Evolutionary conservation across 1,284 basidiomycete species (phyloP).

Genomic region (Cutaneotrichosporon curvatum): DNA sequence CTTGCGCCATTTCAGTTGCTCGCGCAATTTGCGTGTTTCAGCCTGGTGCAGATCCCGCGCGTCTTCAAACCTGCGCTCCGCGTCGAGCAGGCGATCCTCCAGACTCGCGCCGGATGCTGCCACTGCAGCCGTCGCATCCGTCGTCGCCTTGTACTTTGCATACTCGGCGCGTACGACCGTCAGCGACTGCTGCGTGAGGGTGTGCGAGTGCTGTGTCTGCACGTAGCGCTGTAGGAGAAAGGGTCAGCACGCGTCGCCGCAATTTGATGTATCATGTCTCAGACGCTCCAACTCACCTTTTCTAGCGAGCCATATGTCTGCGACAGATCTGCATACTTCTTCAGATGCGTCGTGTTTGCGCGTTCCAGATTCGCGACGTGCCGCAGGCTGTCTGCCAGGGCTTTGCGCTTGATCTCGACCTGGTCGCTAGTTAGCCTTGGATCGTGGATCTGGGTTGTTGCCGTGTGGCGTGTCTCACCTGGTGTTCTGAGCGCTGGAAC

Average conservation of each 20-base stretch:
- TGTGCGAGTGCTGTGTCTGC: constrained; percentile 54
- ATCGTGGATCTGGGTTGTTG: too few species aligned
- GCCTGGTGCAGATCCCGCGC: constrained; percentile 71
- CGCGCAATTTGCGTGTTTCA: constrained; percentile 61
- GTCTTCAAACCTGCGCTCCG: constrained; percentile 61
- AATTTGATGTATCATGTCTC: too few species aligned
- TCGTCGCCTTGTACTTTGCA: constrained; percentile 24
- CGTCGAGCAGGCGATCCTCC: constrained; percentile 49
- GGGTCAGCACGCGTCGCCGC: too few species aligned
- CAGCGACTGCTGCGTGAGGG: constrained; percentile 40
- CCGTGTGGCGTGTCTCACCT: constrained; percentile 35
- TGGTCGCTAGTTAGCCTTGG: constrained; percentile 24
- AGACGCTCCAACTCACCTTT: too few species aligned
- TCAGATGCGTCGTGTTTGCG: constrained; percentile 39
- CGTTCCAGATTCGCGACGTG: constrained; percentile 40
- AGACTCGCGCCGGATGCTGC: constrained; percentile 21
- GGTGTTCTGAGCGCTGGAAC: constrained; percentile 50
- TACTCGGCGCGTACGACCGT: constrained; percentile 38
- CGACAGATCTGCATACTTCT: constrained; percentile 35
- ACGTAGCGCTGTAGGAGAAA: constrained; percentile 65
- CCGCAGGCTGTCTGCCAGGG: constrained; percentile 33
- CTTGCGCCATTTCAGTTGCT: constrained; percentile 48
- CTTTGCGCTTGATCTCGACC: constrained; percentile 37
- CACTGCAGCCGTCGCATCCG: constrained; percentile 18
- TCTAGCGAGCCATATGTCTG: constrained; percentile 7